Base-by-base conservation (phyloP, 2,329 filamentous ascomycete species). In the Chrysoporthe puriensis region DNA sequence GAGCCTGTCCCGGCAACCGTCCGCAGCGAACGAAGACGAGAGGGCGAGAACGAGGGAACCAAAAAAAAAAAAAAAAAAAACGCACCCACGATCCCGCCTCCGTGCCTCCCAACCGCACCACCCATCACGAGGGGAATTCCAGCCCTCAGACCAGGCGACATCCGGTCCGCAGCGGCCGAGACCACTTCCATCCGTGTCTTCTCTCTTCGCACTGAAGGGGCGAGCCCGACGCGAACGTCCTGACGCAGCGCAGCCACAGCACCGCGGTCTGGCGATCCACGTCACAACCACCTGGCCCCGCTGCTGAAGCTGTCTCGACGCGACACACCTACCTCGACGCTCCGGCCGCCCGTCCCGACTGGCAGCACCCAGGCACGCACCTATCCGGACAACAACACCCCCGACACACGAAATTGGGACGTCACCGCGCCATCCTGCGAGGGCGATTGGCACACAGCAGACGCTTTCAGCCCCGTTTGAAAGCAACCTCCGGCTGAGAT, bases 261-360 rank as follows among this genome's bases (percentile, higher is more conserved):
- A 34, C 59, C 32, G 60, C 66, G 54, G 66, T 52, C 26, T 64
- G 66, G 63, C 69, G 66, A 69, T 69, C 66, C 69, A 70, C 66
- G 62, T 65, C 62, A 65, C 62, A 54, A 36, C 58, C 50, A 34
- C 32, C 58, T 42, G 63, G 61, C 66, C 68, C 66, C 69, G 66
- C 66, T 52, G 67, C 67, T 69, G 67, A 67, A 66, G 69, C 69
- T 69, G 66, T 69, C 69, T 64, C 52, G 68, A 69, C 68, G 68
- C 68, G 68, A 67, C 62, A 44, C 26, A 50, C 62, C 21, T 14
- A 46, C 21, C 62, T 40, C 16, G 8, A 42, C 26, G 36, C 61
- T 40, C 32, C 36, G 13, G 26, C 40, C 44, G 48, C 18, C 61
- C 43, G n/a, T 63, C 46, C n/a, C 60, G 48, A 57, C 56, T 46